Base-by-base conservation (phyloP, 1,139 yeast genomes). In the Hyphopichia fennica region DNA sequence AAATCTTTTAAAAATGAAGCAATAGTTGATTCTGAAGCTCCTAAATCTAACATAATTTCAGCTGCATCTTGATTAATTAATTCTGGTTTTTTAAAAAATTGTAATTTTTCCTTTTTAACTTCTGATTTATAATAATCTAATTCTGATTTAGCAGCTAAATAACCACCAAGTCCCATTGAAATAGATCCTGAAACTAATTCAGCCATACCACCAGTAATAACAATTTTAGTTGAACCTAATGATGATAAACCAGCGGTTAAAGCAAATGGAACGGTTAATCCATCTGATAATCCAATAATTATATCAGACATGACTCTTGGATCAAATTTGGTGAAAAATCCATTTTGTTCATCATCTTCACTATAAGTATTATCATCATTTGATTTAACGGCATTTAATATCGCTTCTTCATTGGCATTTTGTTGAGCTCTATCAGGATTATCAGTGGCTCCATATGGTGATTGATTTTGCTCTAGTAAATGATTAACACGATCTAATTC, bases 151-250 rank as follows among this genome's bases (percentile, higher is more conserved):
- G 93, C 93, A 34, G 93, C 95, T 48, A 86, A 69, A 58, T 75
- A 86, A 15, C 95, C 95, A 46, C 95, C 95, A 45, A 86, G 75
- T 3, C 95, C 95, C 95, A 86, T 86, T 19, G 91, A 84, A 34
- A 86, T 85, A 35, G 93, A 88, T 35, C 95, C 95, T 4, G 89
- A 82, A 4, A 86, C 87, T 55, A 86, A 71, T 62, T 86, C 95
- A 3, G 93, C 93, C 79, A 86, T 79, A 32, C 93, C 95, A 72
- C 93, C 95, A 18, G 93, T 84, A 41, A 86, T 84, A 32, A 86
- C 95, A 55, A 86, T 70, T 57, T 75, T 81, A 14, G 90, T 69
- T 56, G 84, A 85, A 44, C 95, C 95, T 44, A 86, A 69, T 1
- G 90, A 83, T 1, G 90, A 84, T 45, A 86, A 71, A 35, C 93